These are phyloP conservation scores for Fraxinus anomala DNA, from an alignment of 257 asterid species.

Conservation along the genomic window DNA sequence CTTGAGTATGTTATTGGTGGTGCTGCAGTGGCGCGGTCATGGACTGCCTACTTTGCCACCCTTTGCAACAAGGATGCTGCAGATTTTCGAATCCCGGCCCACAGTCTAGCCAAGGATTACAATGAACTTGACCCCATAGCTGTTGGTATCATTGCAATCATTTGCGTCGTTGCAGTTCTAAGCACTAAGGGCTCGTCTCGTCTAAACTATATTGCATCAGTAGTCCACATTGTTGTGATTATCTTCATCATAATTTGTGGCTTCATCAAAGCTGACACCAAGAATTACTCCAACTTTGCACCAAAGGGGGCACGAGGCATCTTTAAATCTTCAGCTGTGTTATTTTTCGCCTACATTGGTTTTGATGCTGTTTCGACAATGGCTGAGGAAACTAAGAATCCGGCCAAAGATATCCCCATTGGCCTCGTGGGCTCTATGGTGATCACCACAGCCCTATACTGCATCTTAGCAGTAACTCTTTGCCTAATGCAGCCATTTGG, in stretches of 20 bases:
- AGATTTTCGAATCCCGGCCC: slow-evolving; percentile 42
- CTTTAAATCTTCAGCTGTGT: slow-evolving; percentile 54
- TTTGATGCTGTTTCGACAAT: slow-evolving; percentile 64
- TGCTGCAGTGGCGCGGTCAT: slow-evolving; percentile 61
- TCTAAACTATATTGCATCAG: slow-evolving; percentile 58
- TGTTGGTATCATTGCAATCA: slow-evolving; percentile 35
- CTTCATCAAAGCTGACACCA: slow-evolving; percentile 44
- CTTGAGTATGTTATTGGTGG: slow-evolving; percentile 53
- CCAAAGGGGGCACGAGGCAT: slow-evolving; percentile 50
- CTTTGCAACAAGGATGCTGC: slow-evolving; percentile 44
- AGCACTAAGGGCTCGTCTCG: slow-evolving; percentile 66
- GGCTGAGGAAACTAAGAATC: slow-evolving; percentile 66
- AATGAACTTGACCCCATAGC: slow-evolving; percentile 58
- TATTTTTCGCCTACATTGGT: slow-evolving; percentile 59
- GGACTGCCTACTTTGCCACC: slow-evolving; percentile 63
- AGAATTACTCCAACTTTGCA: slow-evolving; percentile 40
- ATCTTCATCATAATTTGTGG: slow-evolving; percentile 56
- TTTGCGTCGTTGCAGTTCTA: slow-evolving; percentile 41
- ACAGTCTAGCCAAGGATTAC: slow-evolving; percentile 29
- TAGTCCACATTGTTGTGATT: slow-evolving; percentile 50
- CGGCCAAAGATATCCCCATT: slow-evolving; percentile 52
- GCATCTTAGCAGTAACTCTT: slow-evolving; percentile 46
- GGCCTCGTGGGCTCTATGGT: slow-evolving; percentile 67
- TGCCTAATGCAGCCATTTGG: slow-evolving; percentile 53
- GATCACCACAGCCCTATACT: slow-evolving; percentile 45